Evolutionary conservation across 2,329 filamentous ascomycete species (phyloP), one percentile per base, ranked within the genome.

Genomic region (Ceratocystiopsis sp.): DNA sequence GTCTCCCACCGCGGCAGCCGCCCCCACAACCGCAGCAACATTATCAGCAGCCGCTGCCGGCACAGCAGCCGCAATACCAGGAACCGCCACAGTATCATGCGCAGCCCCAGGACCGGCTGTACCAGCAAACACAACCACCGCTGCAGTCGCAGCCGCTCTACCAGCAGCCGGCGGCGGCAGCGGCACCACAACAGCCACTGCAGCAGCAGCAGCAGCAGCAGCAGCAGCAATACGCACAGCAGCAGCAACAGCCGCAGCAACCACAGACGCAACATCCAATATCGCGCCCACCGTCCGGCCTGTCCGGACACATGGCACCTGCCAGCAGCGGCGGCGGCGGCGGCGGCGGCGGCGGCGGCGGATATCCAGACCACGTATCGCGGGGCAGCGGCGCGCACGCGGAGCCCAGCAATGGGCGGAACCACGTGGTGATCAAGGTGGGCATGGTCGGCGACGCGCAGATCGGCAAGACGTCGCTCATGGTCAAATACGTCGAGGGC

Each of bases 401-500:
- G 25, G 58, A 53, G 42, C 43, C 51, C 3, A 55, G 56, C 48
- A 70, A 70, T 50, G 68, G 70, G 39, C 67, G 75, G 48, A 78
- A 78, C 58, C 75, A 78, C 54, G 91, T 98, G 35, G 91, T 98
- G 45, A 96, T 98, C 70, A 98, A 98, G 65, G 91, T 98, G 42
- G 91, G 91, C 57, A 98, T 98, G 91, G 91, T 98, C 38, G 91
- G 91, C 39, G 91, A 98, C 65, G 91, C 91, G 45, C 91, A 98
- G 63, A 98, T 98, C 53, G 91, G 91, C 57, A 98, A 98, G 73
- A 98, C 91, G 16, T 95, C 87, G 50, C 65, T 98, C 58, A 98
- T 98, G 91, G 91, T 98, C 57, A 98, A 98, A 62, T 98, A 98
- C 58, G 91, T 98, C 44, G 91, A 98, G 65, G 91, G 91, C 47